Percentiles rank a stretch among this genome's conserved stretches.
These are phyloP conservation scores for Nothophoma quercina DNA, from an alignment of 2,329 filamentous ascomycete genomes.

Conservation along the genomic window DNA sequence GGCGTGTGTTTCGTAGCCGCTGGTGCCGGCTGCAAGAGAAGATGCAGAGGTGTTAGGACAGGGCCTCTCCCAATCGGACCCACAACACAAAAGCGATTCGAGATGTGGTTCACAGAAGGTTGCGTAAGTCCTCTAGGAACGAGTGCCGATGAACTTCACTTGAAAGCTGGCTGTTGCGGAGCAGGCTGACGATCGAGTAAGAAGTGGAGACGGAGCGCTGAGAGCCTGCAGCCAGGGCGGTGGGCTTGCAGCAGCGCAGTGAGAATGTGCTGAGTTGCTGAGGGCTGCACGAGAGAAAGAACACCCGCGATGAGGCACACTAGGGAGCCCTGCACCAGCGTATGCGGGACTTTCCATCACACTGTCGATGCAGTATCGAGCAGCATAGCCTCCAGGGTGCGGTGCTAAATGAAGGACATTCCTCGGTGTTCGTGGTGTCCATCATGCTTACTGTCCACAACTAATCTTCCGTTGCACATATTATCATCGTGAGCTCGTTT, in stretches of 20 bases:
- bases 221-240: conserved; percentile 3
- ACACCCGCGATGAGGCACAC: conserved; percentile 7
- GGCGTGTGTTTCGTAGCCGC: conserved; percentile 18
- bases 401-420: conserved; percentile 16
- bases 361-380: conserved; percentile 6
- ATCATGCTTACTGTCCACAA: conserved; percentile 11
- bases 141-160: conserved; percentile 1
- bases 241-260: conserved; percentile 14
- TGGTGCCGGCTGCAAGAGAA: conserved; percentile 15
- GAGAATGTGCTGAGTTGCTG: conserved; percentile 16
- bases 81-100: conserved; percentile 7
- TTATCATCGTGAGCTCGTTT: neutral
- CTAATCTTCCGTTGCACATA: conserved; percentile 17
- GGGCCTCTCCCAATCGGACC: conserved; percentile 12
- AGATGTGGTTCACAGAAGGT: conserved; percentile 12
- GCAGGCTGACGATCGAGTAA: neutral
- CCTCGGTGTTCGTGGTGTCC: conserved; percentile 7
- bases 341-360: conserved; percentile 13
- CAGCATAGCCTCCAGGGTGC: conserved; percentile 15
- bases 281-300: conserved; percentile 7
- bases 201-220: conserved; percentile 3
- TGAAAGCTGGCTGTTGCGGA: neutral
- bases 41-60: conserved; percentile 11
- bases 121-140: conserved; percentile 1
- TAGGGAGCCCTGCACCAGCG: conserved; percentile 17